phyloP scores from a whole-genome alignment of 768 basidiomycete species.

The Gymnopilus dilepis region DNA sequence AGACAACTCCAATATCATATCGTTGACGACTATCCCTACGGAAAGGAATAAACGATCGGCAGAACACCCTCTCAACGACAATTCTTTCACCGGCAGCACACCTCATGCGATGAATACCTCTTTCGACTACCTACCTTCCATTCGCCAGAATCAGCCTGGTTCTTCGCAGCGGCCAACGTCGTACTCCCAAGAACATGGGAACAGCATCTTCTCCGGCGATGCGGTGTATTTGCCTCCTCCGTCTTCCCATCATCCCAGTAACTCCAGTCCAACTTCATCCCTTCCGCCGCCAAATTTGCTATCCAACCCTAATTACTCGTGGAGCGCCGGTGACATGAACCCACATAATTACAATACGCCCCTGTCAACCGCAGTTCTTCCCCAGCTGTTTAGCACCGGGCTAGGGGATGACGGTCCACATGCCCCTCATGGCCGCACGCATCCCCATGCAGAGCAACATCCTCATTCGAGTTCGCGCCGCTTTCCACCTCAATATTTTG shows the following conservation, averaged over 20 bases:
- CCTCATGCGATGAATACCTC: not conserved
- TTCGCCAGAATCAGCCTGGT: conserved; percentile 4
- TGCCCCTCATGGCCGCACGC: conserved; percentile 17
- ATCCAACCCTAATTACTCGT: conserved; percentile 15
- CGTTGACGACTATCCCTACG: conserved; percentile 22
- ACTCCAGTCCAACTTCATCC: conserved; percentile 16
- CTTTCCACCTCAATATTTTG: conserved; percentile 58
- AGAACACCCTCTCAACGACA: conserved; percentile 51
- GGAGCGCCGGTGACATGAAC: conserved; percentile 27
- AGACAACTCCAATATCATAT: conserved; percentile 19
- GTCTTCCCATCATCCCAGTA: not conserved
- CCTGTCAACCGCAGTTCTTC: conserved; percentile 74
- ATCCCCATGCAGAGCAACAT: conserved; percentile 24
- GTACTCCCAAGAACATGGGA: conserved; percentile 12
- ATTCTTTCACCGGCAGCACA: conserved; percentile 17
- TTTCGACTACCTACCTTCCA: conserved; percentile 17
- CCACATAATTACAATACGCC: conserved; percentile 45
- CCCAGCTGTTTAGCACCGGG: conserved; percentile 78
- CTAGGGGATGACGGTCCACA: conserved; percentile 53
- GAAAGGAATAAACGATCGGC: conserved; percentile 66
- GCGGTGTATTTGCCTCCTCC: conserved; percentile 11
- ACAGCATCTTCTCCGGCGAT: conserved; percentile 9
- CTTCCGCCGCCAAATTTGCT: conserved; percentile 18
- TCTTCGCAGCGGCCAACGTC: conserved; percentile 6
- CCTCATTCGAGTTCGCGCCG: conserved; percentile 29